Conservation (phyloP, 106 monocot genomes). For the Phalaenopsis equestris region DNA sequence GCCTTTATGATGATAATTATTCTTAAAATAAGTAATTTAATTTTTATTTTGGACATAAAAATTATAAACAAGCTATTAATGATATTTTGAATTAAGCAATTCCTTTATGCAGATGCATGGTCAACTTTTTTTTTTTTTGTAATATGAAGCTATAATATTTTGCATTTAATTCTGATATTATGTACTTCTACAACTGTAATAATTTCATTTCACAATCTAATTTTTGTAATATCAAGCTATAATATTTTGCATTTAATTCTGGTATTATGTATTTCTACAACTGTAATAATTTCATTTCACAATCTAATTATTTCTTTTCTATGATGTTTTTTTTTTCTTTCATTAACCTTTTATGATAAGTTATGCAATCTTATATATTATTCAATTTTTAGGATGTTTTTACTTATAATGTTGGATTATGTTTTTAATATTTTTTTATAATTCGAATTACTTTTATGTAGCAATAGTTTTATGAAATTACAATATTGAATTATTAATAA, state of each 20-base stretch:
- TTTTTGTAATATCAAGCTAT: not conserved
- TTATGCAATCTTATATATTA: not conserved
- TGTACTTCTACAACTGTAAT: not conserved
- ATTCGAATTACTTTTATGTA: not conserved
- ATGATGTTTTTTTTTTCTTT: not conserved
- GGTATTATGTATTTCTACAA: not conserved
- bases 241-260: not conserved
- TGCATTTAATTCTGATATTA: not conserved
- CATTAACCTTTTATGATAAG: not conserved
- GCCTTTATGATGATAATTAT: not conserved
- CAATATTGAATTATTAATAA: not conserved
- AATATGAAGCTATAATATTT: not conserved
- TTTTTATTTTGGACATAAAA: constrained; percentile 1
- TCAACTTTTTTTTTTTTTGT: not conserved
- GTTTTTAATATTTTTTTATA: not conserved
- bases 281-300: not conserved
- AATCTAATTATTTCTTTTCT: not conserved
- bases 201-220: not conserved
- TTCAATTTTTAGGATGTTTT: not conserved
- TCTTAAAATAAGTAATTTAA: not conserved
- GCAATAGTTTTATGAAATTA: not conserved
- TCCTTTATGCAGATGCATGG: not conserved
- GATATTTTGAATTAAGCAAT: not conserved
- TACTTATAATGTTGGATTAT: not conserved
- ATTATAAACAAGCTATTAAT: not conserved